A percentile compares a stretch with the other conserved stretches of the same genome.
These are phyloP conservation scores for Sporobolus alterniflorus DNA, from an alignment of 202 grass and related monocot species.

Conservation along the genomic window DNA sequence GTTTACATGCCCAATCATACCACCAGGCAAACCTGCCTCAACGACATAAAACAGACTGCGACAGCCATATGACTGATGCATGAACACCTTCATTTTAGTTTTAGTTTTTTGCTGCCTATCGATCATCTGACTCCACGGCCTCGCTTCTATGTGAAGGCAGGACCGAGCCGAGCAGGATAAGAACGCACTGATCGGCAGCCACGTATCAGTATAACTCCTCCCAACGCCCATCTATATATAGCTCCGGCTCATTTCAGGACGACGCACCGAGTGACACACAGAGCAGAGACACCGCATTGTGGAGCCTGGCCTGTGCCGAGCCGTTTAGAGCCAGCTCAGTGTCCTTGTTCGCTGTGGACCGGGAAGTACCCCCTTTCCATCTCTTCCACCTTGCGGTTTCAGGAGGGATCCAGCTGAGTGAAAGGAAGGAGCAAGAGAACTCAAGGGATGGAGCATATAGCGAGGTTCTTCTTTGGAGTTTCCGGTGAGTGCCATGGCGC, in stretches of 20 bases:
- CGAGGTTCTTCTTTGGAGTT: slow-evolving; percentile 61
- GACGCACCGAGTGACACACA: not conserved
- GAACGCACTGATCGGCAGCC: not conserved
- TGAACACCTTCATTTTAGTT: too few relatives aligned
- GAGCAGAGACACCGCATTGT: too few relatives aligned
- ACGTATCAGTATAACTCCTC: not conserved
- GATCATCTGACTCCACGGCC: too few relatives aligned
- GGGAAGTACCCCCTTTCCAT: too few relatives aligned
- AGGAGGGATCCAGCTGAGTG: not conserved
- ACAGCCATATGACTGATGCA: too few relatives aligned
- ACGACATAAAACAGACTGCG: too few relatives aligned
- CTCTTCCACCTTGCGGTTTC: not conserved
- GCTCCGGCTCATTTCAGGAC: not conserved
- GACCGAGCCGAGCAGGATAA: too few relatives aligned
- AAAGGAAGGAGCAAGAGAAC: not conserved
- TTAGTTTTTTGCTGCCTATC: too few relatives aligned
- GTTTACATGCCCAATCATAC: too few relatives aligned
- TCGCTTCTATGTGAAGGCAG: too few relatives aligned
- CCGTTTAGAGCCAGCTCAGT: not conserved
- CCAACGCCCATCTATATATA: not conserved
- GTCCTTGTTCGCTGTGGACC: too few relatives aligned
- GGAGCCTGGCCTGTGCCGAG: not conserved
- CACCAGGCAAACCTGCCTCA: too few relatives aligned
- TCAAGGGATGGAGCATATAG: slow-evolving; percentile 48
- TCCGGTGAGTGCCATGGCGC: slow-evolving; percentile 37